Base-by-base conservation (phyloP, 2,329 filamentous ascomycete genomes). In the Ophiosphaerella korrae region DNA sequence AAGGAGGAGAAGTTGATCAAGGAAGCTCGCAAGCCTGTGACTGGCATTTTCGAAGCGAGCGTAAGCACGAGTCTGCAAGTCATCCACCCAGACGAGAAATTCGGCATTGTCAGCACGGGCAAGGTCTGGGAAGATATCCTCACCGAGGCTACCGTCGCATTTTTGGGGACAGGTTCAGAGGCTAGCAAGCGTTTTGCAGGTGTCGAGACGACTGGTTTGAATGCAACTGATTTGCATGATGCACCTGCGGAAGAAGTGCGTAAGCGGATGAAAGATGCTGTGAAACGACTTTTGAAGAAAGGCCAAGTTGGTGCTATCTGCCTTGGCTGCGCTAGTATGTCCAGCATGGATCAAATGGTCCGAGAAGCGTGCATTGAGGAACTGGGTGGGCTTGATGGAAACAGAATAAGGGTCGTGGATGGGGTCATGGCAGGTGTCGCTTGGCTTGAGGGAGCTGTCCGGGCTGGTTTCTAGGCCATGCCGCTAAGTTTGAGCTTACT, bases 261-360 rank as follows among this genome's bases (percentile, higher is more conserved):
- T 33, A 70, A 71, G 52, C 86, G 84, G 64, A 84, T 97, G 68
- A 85, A 81, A 58, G 80, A 84, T 13, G 91, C 92, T 0, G 89
- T 90, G 0, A 83, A 81, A 69, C 77, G 81, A 43, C 75, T 96
- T 23, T 74, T 96, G 24, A 70, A 68, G 7, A 78, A 78, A 11
- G 75, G 80, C 0, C 76, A 79, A 3, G 82, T 92, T 0, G 78
- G 80, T 4, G 88, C 86, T 21, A 84, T 97, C 7, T 88, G 90
- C 65, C 82, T 97, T 78, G 92, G 92, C 0, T 97, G 92, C 71
- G 92, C 90, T 2, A 92, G 92, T 0, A 96, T 97, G 92, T 87
- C 88, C 1, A 92, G 92, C 0, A 81, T 97, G 75, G 88, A 94
- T 62, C 79, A 84, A 35, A 87, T 87, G 51, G 91, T 97, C 34